phyloP scores from a whole-genome alignment of 176 grass and related monocot species.

The Canna indica region DNA sequence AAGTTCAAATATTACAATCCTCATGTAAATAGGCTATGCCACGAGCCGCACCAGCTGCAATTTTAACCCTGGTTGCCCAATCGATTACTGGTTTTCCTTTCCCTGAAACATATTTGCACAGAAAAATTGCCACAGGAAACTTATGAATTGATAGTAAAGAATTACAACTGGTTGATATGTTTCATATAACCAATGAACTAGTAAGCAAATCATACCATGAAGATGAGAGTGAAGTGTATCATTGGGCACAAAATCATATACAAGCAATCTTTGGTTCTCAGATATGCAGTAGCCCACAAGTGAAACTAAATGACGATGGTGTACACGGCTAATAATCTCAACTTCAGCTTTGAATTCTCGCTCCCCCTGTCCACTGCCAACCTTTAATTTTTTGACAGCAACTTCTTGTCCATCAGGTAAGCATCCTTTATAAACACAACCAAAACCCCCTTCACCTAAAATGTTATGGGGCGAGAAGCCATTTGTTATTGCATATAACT shows the following conservation, averaged over 20 bases:
- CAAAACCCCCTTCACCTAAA: constrained; percentile 33
- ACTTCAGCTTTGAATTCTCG: constrained; percentile 27
- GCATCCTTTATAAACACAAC: constrained; percentile 31
- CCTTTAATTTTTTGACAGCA: constrained; percentile 29
- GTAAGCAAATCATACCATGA: constrained; percentile 20
- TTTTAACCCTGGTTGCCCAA: constrained; percentile 28
- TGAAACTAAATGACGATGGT: constrained; percentile 31
- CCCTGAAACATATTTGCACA: not conserved
- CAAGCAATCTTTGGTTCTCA: constrained; percentile 22
- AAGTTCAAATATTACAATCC: constrained; percentile 24
- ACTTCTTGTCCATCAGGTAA: constrained; percentile 18
- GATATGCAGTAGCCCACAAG: constrained; percentile 26
- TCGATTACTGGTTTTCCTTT: constrained; percentile 21
- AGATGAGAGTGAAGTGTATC: constrained; percentile 28
- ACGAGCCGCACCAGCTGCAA: constrained; percentile 28
- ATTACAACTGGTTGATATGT: not conserved
- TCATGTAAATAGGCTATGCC: constrained; percentile 33
- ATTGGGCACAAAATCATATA: constrained; percentile 35
- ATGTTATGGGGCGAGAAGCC: constrained; percentile 25
- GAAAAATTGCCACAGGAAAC: not conserved
- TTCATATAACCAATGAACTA: constrained; percentile 6
- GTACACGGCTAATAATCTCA: constrained; percentile 32
- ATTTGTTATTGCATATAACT: constrained; percentile 23
- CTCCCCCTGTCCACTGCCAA: constrained; percentile 19
- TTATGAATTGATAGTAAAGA: not conserved